phyloP scores from a whole-genome alignment of 768 basidiomycete species.

The Holtermanniella nyarrowii region DNA sequence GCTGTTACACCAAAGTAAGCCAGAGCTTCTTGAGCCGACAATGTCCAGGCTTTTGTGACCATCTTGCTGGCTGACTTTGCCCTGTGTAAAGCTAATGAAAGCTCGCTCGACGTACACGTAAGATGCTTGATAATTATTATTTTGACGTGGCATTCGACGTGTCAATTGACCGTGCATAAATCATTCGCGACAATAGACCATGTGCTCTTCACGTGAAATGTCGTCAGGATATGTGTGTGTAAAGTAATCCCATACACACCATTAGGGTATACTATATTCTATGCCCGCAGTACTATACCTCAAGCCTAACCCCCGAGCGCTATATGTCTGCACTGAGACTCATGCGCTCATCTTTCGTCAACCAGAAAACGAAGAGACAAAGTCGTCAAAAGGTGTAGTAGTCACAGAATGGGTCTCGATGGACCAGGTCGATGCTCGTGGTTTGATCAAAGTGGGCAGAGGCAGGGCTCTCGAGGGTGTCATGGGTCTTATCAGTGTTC shows the following conservation, averaged over 20 bases:
- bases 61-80: too few species aligned
- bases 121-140: too few species aligned
- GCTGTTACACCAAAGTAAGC: conserved; percentile 62
- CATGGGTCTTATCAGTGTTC: conserved; percentile 50
- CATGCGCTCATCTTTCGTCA: conserved; percentile 37
- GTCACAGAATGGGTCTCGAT: conserved; percentile 77
- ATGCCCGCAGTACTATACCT: conserved; percentile 38
- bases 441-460: conserved; percentile 57
- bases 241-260: too few species aligned
- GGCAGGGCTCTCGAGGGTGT: conserved; percentile 66
- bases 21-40: conserved; percentile 56
- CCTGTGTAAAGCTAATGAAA: too few species aligned
- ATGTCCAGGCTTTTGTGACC: conserved; percentile 59
- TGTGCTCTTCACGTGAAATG: too few species aligned
- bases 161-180: too few species aligned
- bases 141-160: too few species aligned
- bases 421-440: conserved; percentile 58
- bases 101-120: too few species aligned
- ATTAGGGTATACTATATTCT: too few species aligned
- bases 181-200: too few species aligned
- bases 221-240: too few species aligned
- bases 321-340: conserved; percentile 28
- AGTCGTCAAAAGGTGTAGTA: conserved; percentile 42
- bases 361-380: conserved; percentile 24
- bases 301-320: conserved; percentile 26